Percentiles rank a stretch among this genome's conserved stretches.
Conservation (phyloP, 192 early-diverging fungal species). For the Coemansia pectinata region DNA sequence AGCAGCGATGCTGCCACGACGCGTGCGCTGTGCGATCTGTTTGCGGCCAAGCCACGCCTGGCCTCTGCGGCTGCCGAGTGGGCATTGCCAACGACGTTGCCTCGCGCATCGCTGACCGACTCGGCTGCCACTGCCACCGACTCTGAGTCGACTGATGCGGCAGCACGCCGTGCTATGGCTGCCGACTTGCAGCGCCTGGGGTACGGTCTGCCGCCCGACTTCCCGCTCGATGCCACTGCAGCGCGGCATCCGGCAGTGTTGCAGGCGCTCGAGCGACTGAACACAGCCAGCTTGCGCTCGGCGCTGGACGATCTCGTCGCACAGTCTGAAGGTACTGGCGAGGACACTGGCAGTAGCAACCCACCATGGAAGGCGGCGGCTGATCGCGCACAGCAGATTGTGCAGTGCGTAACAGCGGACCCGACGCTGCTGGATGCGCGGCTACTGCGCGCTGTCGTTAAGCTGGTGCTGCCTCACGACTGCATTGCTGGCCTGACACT, state of each 20-base stretch:
- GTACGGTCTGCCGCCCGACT: conserved; percentile 50
- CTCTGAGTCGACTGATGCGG: background rate
- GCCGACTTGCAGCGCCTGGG: conserved; percentile 34
- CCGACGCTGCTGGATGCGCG: conserved; percentile 40
- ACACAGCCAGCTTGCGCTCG: conserved; percentile 41
- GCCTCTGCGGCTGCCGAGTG: conserved; percentile 21
- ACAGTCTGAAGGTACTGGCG: background rate
- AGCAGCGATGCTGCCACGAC: background rate
- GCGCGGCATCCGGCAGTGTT: conserved; percentile 35
- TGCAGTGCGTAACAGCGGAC: conserved; percentile 33
- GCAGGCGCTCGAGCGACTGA: conserved; percentile 51
- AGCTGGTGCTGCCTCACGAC: conserved; percentile 56
- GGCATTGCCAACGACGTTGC: conserved; percentile 38
- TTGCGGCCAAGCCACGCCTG: conserved; percentile 43
- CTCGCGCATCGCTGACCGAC: conserved; percentile 15
- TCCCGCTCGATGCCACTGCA: conserved; percentile 41
- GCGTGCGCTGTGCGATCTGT: conserved; percentile 42
- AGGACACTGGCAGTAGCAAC: background rate
- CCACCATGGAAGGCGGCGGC: conserved; percentile 38
- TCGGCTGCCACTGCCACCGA: background rate
- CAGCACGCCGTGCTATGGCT: conserved; percentile 17
- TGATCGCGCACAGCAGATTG: conserved; percentile 35
- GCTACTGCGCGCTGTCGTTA: conserved; percentile 43
- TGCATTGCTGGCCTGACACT: conserved; percentile 49
- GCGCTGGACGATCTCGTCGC: conserved; percentile 25